Evolutionary conservation across 1,139 yeast species (phyloP), one percentile per base, ranked within the genome.

Genomic region (Eremothecium gossypii): DNA sequence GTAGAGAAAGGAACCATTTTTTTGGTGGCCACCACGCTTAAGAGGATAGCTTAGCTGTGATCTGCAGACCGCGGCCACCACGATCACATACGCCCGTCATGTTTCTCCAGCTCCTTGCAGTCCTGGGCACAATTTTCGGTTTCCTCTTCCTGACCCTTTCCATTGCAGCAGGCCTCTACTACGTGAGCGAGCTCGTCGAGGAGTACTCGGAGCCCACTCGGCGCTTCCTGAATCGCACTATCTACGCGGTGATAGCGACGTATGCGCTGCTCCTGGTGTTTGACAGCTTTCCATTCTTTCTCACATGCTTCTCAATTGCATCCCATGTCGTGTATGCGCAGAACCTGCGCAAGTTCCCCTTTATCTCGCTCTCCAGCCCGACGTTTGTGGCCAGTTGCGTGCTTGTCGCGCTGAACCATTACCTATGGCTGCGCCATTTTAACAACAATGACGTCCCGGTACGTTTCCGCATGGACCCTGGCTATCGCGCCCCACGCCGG

Each of bases 121-220:
- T 78, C 48, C 62, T 76, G 7, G 98, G 98, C 4, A 69, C 79
- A 1, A 68, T 80, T 1, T 63, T 77, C 1, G 97, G 96, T 6
- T 85, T 89, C 54, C 54, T 82, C 2, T 79, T 84, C 51, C 71
- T 86, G 41, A 78, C 85, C 0, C 64, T 80, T 41, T 76, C 85
- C 10, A 74, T 81, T 38, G 95, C 98, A 0, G 84, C 96, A 3
- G 97, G 95, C 1, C 69, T 91, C 33, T 91, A 89, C 67, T 87
- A 86, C 56, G 69, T 91, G 32, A 84, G 96, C 9, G 98, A 91
- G 60, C 68, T 87, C 36, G 95, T 91, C 11, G 99, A 91, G 59
- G 97, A 89, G 57, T 93, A 91, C 60, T 75, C 95, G 0, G 93
- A 83, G 47, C 78, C 89, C 41, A 83, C 98, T 13, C 83, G 77